Base-by-base conservation (phyloP, 352 stramenopile genomes). In the Phytophthora meadii region DNA sequence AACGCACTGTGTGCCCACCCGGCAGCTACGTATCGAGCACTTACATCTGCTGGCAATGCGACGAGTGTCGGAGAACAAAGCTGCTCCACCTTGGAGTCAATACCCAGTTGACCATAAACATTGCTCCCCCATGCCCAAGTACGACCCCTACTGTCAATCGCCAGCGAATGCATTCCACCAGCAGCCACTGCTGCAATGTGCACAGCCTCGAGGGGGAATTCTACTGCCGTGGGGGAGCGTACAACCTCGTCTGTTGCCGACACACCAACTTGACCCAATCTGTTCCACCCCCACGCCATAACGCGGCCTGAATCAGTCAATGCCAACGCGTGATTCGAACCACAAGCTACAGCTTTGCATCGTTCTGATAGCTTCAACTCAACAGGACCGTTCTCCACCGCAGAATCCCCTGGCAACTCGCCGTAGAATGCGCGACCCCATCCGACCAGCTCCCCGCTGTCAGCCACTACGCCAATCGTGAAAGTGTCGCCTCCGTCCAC, bases 41-140 rank as follows among this genome's bases (percentile, higher is more conserved):
- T 39, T 9, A 54, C 25, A n/a, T 54, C n/a, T 0, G 24, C 14
- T 4, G 61, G 45, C 25, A 79, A 54, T 24, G 32, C 14, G 15
- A 85, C 44, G 7, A 7, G 42, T 3, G 17, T 47, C 9, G 70
- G 71, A 2, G 39, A 40, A 0, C 63, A 22, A 24, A 52, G 19
- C 8, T 67, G 34, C 8, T 52, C 24, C 22, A 46, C 42, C 3
- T 64, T 49, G 0, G 49, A 72, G 6, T n/a, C 42, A 22, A 72
- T 45, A 0, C 87, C 85, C 11, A 92, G 62, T 42, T 95, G 83
- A 1, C 85, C 85, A 17, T 87, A 70, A 5, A 46, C 48, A 55
- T 93, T 93, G 44, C 79, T 61, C 6, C 87, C 87, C 87, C 87
- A 95, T 28, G 77, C 81, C 77, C 79, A 95, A 9, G 81, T 60